A percentile compares a stretch with the other conserved stretches of the same genome.
phyloP scores from a whole-genome alignment of 1,284 basidiomycete species.

The Veloboletus limbatus region DNA sequence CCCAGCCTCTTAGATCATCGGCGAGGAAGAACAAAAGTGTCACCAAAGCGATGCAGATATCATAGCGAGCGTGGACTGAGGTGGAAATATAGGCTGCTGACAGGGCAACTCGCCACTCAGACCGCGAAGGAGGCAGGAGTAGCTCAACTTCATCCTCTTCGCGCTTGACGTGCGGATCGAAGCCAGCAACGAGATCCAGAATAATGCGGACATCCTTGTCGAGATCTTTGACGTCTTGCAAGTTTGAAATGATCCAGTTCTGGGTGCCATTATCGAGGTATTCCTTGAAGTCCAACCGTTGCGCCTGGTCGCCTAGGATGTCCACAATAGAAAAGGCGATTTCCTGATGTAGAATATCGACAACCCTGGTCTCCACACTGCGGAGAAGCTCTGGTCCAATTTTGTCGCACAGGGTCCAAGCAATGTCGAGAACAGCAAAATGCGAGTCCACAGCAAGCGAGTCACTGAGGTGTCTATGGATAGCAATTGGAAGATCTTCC shows the following conservation, averaged over 20 bases:
- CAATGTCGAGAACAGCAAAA: slow-evolving; percentile 52
- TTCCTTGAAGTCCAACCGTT: slow-evolving; percentile 49
- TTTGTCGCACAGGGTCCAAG: slow-evolving; percentile 58
- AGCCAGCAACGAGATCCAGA: slow-evolving; percentile 66
- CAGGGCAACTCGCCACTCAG: slow-evolving; percentile 61
- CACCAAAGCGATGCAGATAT: slow-evolving; percentile 62
- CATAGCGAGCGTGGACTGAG: slow-evolving; percentile 68
- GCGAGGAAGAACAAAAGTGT: slow-evolving; percentile 71
- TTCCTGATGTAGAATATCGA: slow-evolving; percentile 70
- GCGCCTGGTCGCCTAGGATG: slow-evolving; percentile 64
- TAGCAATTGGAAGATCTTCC: slow-evolving; percentile 65
- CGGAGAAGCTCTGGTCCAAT: slow-evolving; percentile 55
- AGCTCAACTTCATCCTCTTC: slow-evolving; percentile 67
- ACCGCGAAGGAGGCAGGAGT: slow-evolving; percentile 49
- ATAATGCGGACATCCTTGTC: slow-evolving; percentile 52
- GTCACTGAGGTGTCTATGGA: slow-evolving; percentile 47
- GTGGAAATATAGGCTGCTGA: slow-evolving; percentile 59
- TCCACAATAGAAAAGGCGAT: slow-evolving; percentile 71
- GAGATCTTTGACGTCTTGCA: slow-evolving; percentile 55
- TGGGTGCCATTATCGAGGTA: slow-evolving; percentile 55
- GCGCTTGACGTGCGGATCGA: slow-evolving; percentile 67
- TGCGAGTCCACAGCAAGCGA: slow-evolving; percentile 45
- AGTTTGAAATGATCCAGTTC: slow-evolving; percentile 56
- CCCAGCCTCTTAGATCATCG: slow-evolving; percentile 58
- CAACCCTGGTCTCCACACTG: slow-evolving; percentile 54